Evolutionary conservation across 306 rosid genomes (phyloP).

Genomic region (Albizia julibrissin): DNA sequence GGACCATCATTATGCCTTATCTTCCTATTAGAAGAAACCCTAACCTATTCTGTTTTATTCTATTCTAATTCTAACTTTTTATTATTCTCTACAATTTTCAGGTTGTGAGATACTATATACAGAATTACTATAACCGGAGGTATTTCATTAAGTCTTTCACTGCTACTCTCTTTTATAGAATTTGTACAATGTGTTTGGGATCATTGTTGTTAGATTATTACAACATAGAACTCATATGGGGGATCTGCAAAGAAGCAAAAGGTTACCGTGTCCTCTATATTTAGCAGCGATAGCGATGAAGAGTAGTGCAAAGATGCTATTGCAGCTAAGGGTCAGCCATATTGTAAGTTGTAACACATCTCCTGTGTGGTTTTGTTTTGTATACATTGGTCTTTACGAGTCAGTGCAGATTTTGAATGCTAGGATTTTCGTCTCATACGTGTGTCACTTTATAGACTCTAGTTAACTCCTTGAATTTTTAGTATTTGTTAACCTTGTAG

Average conservation of each 20-base stretch:
- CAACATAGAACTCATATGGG: slow-evolving; percentile 42
- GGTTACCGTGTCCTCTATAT: slow-evolving; percentile 59
- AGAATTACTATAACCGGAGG: no score
- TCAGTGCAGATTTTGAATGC: not conserved
- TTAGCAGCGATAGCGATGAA: slow-evolving; percentile 70
- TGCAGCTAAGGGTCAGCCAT: slow-evolving; percentile 23
- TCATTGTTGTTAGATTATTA: no score
- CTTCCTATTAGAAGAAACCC: no score
- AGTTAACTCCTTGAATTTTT: not conserved
- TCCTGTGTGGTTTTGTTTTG: slow-evolving; percentile 17
- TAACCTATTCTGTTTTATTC: no score
- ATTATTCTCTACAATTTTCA: no score
- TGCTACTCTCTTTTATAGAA: no score
- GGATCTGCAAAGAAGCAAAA: slow-evolving; percentile 62
- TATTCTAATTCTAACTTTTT: no score
- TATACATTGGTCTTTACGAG: slow-evolving; percentile 10
- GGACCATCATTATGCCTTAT: no score
- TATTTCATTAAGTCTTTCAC: no score
- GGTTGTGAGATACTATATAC: no score
- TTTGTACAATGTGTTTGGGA: no score
- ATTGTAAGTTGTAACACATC: slow-evolving; percentile 17
- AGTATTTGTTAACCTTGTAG: no score
- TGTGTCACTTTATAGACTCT: slow-evolving; percentile 22
- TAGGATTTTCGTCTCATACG: slow-evolving; percentile 1
- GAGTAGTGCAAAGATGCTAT: slow-evolving; percentile 40